Evolutionary conservation across 2,329 filamentous ascomycete species (phyloP).

Genomic region (Cyphellophora attinorum): DNA sequence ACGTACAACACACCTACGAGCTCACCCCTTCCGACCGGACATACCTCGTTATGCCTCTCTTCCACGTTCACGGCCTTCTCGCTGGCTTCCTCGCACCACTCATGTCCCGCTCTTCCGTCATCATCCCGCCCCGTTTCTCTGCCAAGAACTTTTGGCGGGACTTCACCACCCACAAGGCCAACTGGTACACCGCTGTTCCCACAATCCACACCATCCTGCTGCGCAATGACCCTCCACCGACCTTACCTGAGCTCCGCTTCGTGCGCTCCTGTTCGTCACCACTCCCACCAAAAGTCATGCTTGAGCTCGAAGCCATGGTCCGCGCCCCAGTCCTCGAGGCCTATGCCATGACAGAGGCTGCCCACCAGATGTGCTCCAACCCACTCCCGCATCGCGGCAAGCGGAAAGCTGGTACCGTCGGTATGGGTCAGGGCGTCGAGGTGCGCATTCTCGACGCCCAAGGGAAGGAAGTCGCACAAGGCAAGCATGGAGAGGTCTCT

Average conservation of each 20-base stretch:
- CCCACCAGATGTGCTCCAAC: conserved; percentile 45
- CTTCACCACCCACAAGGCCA: conserved; percentile 64
- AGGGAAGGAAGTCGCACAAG: conserved; percentile 59
- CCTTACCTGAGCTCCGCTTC: conserved; percentile 67
- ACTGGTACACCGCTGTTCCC: conserved; percentile 90
- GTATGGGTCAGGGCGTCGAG: conserved; percentile 73
- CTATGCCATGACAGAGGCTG: conserved; percentile 87
- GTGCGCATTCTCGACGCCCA: conserved; percentile 64
- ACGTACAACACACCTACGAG: conserved; percentile 69
- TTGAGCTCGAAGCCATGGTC: conserved; percentile 66
- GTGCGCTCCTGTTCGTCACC: conserved; percentile 82
- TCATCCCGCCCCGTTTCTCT: conserved; percentile 72
- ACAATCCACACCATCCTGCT: conserved; percentile 87
- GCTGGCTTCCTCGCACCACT: conserved; percentile 74
- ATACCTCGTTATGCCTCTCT: conserved; percentile 81
- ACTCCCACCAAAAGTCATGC: conserved; percentile 70
- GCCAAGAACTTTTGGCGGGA: conserved; percentile 75
- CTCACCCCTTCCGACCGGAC: conserved; percentile 64
- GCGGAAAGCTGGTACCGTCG: conserved; percentile 73
- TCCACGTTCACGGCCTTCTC: conserved; percentile 82
- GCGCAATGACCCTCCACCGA: conserved; percentile 58
- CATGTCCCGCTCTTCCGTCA: conserved; percentile 64
- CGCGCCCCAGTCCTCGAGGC: conserved; percentile 76
- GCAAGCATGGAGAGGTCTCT: conserved; percentile 70
- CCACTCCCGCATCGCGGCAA: conserved; percentile 56